Conservation (phyloP, 1,284 basidiomycete species). For the Cutaneotrichosporon dermatis region DNA sequence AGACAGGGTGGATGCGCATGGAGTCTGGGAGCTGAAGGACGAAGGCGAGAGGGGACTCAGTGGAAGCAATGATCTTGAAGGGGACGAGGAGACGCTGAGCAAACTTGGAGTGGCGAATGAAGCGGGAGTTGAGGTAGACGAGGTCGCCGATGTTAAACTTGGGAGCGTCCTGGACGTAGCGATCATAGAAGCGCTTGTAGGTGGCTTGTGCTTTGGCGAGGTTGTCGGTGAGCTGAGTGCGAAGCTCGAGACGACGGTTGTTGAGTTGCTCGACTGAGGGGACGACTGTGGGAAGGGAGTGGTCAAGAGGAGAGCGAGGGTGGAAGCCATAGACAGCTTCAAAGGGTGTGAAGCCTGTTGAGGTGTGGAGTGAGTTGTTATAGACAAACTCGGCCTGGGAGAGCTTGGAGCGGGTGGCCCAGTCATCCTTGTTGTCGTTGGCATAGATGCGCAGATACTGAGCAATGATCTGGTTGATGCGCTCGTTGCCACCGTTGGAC, state of each 20-base stretch:
- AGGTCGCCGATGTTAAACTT: conserved; percentile 37
- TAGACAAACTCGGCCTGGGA: conserved; percentile 49
- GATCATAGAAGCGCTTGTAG: not conserved
- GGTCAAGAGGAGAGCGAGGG: conserved; percentile 19
- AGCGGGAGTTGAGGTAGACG: conserved; percentile 36
- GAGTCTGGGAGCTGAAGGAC: conserved; percentile 42
- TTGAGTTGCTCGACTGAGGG: not conserved
- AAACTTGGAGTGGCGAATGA: conserved; percentile 48
- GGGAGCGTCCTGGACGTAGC: not conserved
- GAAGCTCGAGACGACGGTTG: not conserved
- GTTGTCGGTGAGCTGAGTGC: not conserved
- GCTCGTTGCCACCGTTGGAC: conserved; percentile 30
- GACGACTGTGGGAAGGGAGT: not conserved
- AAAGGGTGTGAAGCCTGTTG: conserved; percentile 50
- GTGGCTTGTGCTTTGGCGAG: not conserved
- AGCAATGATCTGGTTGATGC: conserved; percentile 27
- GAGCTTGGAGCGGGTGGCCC: conserved; percentile 27
- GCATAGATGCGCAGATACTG: conserved; percentile 27
- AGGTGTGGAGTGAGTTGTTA: conserved; percentile 49
- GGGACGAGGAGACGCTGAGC: conserved; percentile 47
- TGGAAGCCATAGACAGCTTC: conserved; percentile 46
- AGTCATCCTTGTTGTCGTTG: conserved; percentile 51
- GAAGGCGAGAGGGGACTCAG: conserved; percentile 14
- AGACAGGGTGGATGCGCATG: conserved; percentile 48
- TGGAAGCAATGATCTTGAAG: conserved; percentile 27